Evolutionary conservation across 805 yeast species (phyloP), one percentile per base, ranked within the genome.

Genomic region (Pachysolen tannophilus): DNA sequence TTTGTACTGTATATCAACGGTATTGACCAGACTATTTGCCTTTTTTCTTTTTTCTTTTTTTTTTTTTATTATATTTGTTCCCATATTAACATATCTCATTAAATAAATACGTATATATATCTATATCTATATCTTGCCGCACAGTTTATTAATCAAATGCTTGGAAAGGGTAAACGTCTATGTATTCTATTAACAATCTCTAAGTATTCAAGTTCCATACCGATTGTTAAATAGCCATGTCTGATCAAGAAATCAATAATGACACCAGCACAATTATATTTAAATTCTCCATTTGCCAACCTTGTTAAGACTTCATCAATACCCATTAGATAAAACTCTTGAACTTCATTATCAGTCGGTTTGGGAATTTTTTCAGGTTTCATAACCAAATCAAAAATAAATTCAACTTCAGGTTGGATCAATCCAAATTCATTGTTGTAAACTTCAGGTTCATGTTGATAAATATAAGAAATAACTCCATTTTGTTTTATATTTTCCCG

Each of bases 381-480:
- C 53, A 77, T 69, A 32, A 58, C 58, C 35, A 92, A 44, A 47
- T 92, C 98, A 52, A 75, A 92, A 5, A 82, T 58, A 48, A 75
- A 83, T 51, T 87, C 90, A 8, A 83, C 77, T 54, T 92, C 98
- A 0, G 97, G 97, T 51, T 88, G 96, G 9, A 79, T 72, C n/a
- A 77, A 61, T 0, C 79, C 79, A 0, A 52, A 49, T 35, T 72
- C 83, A 1, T 48, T 46, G 6, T 52, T 55, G 34, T 64, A 64
- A 13, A 38, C 41, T 3, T 48, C 31, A 18, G 48, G 45, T 27
- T 50, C 45, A 40, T 63, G 56, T 31, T 62, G 69, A 49, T 65
- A 75, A 38, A 79, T 57, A 52, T 92, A 92, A 15, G 85, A 72
- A 1, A 84, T 58, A 0, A 69, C 77, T 0, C 97, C 97, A 0